Evolutionary conservation across 192 early-diverging fungal species (phyloP).

Genomic region (Anaeromyces robustus): DNA sequence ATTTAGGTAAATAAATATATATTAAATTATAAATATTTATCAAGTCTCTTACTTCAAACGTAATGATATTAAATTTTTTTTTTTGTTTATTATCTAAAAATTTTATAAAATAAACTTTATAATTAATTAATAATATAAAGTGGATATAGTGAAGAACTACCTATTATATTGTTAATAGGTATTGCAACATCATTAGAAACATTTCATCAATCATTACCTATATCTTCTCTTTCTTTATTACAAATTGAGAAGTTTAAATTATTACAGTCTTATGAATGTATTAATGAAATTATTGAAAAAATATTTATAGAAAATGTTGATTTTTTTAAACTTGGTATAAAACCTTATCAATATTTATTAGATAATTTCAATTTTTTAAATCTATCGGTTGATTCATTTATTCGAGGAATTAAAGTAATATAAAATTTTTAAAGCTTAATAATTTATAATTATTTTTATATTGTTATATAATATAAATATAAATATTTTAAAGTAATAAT

Average conservation of each 20-base stretch:
- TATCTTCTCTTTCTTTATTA: constrained; percentile 49
- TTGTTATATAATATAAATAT: no score
- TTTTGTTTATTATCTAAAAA: no score
- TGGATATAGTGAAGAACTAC: constrained; percentile 49
- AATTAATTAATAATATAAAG: constrained; percentile 20
- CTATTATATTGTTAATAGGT: constrained; percentile 66
- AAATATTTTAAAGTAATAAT: no score
- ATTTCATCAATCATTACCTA: constrained; percentile 63
- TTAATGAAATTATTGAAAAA: constrained; percentile 50
- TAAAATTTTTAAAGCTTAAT: background rate
- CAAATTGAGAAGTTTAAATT: constrained; percentile 66
- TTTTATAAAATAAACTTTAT: no score
- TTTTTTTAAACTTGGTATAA: constrained; percentile 44
- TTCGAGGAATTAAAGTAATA: constrained; percentile 47
- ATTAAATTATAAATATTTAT: no score
- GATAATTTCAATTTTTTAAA: constrained; percentile 66
- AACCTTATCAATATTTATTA: constrained; percentile 57
- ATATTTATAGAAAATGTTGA: constrained; percentile 6
- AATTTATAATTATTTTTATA: no score
- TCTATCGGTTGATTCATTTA: constrained; percentile 62
- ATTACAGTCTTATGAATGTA: constrained; percentile 53
- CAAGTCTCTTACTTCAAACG: no score
- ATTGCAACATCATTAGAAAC: constrained; percentile 75
- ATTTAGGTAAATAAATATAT: constrained; percentile 26
- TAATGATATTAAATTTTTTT: no score